Evolutionary conservation across 495 filamentous ascomycete genomes (phyloP).

Genomic region (Talaromyces stipitatus): DNA sequence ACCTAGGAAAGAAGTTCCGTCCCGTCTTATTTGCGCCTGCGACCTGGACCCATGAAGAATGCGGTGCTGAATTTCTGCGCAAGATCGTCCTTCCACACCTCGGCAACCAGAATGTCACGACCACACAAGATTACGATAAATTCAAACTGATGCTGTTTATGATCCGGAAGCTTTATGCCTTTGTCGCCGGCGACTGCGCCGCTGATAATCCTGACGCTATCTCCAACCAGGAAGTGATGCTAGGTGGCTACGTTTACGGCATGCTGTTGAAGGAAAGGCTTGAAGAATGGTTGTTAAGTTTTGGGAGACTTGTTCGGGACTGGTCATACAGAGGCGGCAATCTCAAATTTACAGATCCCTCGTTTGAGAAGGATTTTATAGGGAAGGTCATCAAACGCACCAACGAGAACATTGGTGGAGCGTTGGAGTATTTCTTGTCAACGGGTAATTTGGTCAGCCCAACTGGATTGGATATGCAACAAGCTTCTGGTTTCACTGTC

Average conservation of each 20-base stretch:
- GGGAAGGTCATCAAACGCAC: slow-evolving; percentile 65
- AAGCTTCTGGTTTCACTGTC: slow-evolving; percentile 88
- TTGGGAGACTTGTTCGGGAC: slow-evolving; percentile 54
- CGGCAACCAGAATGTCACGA: slow-evolving; percentile 71
- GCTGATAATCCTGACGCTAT: slow-evolving; percentile 94
- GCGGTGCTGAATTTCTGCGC: slow-evolving; percentile 80
- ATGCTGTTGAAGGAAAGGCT: slow-evolving; percentile 92
- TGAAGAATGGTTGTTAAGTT: slow-evolving; percentile 72
- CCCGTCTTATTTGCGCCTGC: slow-evolving; percentile 72
- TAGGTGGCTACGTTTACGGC: slow-evolving; percentile 88
- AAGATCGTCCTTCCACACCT: slow-evolving; percentile 88
- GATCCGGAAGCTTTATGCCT: slow-evolving; percentile 87
- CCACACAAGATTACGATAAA: slow-evolving; percentile 79
- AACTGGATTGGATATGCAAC: slow-evolving; percentile 87
- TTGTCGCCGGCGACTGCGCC: slow-evolving; percentile 86
- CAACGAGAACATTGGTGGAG: slow-evolving; percentile 80
- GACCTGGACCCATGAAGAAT: slow-evolving; percentile 77
- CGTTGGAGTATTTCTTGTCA: slow-evolving; percentile 89
- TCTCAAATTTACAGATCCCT: slow-evolving; percentile 56
- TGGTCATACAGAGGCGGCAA: slow-evolving; percentile 60
- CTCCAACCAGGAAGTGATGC: slow-evolving; percentile 85
- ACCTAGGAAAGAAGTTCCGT: slow-evolving; percentile 83
- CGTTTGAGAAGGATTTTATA: slow-evolving; percentile 72
- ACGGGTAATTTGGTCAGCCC: slow-evolving; percentile 90
- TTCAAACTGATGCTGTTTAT: slow-evolving; percentile 93